Evolutionary conservation across 1,284 basidiomycete species (phyloP).

Genomic region (Fomitopsis pinicola): DNA sequence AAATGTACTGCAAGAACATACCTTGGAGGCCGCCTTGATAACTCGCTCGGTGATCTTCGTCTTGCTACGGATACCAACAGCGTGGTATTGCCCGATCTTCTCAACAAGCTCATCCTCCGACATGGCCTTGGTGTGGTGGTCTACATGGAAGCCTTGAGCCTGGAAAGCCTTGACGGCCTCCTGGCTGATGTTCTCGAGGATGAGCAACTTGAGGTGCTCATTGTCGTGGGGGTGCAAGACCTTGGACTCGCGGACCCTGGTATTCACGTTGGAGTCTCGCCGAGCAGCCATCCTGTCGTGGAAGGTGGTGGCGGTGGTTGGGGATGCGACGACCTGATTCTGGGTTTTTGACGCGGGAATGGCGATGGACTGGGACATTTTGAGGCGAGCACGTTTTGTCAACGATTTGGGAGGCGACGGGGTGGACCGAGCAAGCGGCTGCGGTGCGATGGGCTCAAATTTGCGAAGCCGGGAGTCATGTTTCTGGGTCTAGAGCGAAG

Average conservation of each 20-base stretch:
- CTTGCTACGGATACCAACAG: slow-evolving; percentile 95
- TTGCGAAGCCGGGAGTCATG: slow-evolving; percentile 1
- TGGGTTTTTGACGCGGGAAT: slow-evolving; percentile 31
- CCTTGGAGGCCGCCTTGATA: slow-evolving; percentile 82
- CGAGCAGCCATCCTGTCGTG: slow-evolving; percentile 42
- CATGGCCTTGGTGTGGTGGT: slow-evolving; percentile 85
- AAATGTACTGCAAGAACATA: slow-evolving; percentile 18
- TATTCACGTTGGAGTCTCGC: slow-evolving; percentile 17
- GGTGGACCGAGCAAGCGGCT: neutral
- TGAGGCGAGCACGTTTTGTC: neutral
- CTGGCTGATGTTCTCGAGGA: slow-evolving; percentile 95
- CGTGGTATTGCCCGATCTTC: slow-evolving; percentile 88
- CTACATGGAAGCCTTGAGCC: slow-evolving; percentile 89
- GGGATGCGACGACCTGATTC: slow-evolving; percentile 34
- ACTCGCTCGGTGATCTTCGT: slow-evolving; percentile 93
- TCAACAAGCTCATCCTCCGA: slow-evolving; percentile 90
- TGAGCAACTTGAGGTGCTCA: slow-evolving; percentile 70
- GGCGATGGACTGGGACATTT: slow-evolving; percentile 33
- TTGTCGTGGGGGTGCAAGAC: slow-evolving; percentile 77
- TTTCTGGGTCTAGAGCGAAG: neutral
- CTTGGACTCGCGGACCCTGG: slow-evolving; percentile 50
- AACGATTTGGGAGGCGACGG: neutral
- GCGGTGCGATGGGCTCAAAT: neutral
- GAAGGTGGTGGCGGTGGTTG: slow-evolving; percentile 40
- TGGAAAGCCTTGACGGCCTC: slow-evolving; percentile 84